Conservation (phyloP, 2,329 filamentous ascomycete species). For the Scedosporium dehoogii region DNA sequence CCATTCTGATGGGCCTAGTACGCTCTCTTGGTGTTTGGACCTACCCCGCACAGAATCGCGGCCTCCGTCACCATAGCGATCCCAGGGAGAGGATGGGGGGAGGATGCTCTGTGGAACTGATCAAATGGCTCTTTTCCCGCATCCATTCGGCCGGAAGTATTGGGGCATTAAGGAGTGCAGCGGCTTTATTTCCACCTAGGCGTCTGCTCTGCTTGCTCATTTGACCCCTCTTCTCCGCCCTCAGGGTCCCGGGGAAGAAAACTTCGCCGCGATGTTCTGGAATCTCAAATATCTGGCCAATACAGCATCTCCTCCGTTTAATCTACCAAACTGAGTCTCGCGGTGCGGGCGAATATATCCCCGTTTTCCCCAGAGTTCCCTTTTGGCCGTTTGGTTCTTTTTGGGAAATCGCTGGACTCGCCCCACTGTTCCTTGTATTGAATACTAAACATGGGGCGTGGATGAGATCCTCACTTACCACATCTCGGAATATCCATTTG, state of each 20-base stretch:
- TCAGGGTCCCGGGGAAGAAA: background rate
- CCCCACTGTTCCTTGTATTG: conserved; percentile 3
- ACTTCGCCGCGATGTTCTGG: background rate
- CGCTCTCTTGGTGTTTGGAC: background rate
- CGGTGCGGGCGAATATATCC: background rate
- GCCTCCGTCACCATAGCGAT: too few species aligned
- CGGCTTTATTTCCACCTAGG: background rate
- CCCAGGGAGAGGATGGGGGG: background rate
- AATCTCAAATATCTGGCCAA: background rate
- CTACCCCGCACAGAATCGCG: background rate
- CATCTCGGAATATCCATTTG: background rate
- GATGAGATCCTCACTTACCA: background rate
- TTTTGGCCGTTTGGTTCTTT: background rate
- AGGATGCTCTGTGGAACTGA: background rate
- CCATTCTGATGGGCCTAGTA: background rate
- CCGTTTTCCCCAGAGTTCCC: background rate
- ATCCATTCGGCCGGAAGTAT: background rate
- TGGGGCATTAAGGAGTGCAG: background rate
- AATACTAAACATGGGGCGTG: conserved; percentile 2
- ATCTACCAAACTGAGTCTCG: background rate
- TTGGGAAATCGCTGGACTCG: background rate
- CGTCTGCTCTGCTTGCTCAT: background rate
- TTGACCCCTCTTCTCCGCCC: background rate
- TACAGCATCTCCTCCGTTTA: background rate
- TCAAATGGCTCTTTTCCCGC: background rate